These are phyloP conservation scores for Botrytis galanthina DNA, from an alignment of 2,329 filamentous ascomycete genomes.

Conservation along the genomic window DNA sequence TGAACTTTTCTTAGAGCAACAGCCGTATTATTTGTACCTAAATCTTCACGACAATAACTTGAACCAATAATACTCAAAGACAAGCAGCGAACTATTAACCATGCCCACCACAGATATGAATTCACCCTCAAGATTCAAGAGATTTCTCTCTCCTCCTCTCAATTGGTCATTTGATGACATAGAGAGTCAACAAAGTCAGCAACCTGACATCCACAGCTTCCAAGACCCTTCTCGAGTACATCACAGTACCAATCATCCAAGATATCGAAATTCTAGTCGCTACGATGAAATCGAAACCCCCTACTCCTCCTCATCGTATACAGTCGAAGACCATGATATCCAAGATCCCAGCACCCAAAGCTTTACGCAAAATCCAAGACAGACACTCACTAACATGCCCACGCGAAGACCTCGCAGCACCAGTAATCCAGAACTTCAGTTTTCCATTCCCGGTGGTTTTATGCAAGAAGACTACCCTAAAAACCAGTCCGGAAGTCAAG, in stretches of 20 bases:
- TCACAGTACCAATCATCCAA: not conserved
- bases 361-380: not conserved
- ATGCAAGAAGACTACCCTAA: not conserved
- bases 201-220: not conserved
- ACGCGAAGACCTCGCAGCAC: too few species aligned
- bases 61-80: not conserved
- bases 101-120: not conserved
- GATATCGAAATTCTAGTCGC: too few species aligned
- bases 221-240: not conserved
- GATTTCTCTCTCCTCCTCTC: not conserved
- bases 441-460: not conserved
- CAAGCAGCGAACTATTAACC: too few species aligned
- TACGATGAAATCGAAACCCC: rapidly evolving
- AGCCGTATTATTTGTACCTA: not conserved
- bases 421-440: not conserved
- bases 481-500: not conserved
- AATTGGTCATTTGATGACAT: not conserved
- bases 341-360: not conserved
- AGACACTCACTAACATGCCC: rapidly evolving
- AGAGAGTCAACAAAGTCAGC: not conserved
- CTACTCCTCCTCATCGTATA: not conserved
- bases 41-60: too few species aligned
- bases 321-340: not conserved
- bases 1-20: not conserved
- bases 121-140: not conserved